Evolutionary conservation across 306 rosid species (phyloP), one percentile per base, ranked within the genome.

Genomic region (Fragaria ananassa): DNA sequence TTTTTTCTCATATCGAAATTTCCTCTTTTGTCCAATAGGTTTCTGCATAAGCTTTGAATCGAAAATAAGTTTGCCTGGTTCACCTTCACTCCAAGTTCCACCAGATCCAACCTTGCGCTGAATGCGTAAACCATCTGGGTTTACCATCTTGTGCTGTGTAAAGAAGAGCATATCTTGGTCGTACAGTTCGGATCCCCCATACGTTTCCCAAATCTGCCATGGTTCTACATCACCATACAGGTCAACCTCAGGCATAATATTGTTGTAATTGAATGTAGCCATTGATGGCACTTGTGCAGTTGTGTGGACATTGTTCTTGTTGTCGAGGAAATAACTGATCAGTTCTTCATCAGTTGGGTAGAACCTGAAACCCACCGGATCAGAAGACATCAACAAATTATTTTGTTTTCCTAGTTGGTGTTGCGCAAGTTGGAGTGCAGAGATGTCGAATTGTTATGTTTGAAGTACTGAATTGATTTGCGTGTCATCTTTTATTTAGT

Each of bases 11-110:
- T 64, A 64, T 8, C 46, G 46, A 35, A 35, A 64, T 35, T 64
- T 35, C 1, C 46, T 63, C 44, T 34, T 63, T 17, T 15, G 45
- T 34, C 46, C 46, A 2, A 35, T 35, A 17, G 46, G 13, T 18
- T 14, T 14, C 4, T 31, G 3, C 21, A 5, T 13, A 11, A 29
- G n/a, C 10, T 63, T 18, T 15, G 42, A 19, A 15, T 63, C 68
- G 35, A 12, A 62, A 8, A 64, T 35, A 17, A 35, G 13, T 64
- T 37, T 35, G 10, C 25, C 44, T 18, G 46, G 25, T 37, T 64
- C 46, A 17, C 69, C 69, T 10, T 31, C 18, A 23, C 53, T 49
- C 75, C 49, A 71, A 35, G 75, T 19, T 8, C 75, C 75, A 17
- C 10, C 46, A 15, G 21, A 14, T 15, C 31, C 49, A 35, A n/a